Evolutionary conservation across 192 early-diverging fungal species (phyloP).

Genomic region (Linnemannia hyalina): DNA sequence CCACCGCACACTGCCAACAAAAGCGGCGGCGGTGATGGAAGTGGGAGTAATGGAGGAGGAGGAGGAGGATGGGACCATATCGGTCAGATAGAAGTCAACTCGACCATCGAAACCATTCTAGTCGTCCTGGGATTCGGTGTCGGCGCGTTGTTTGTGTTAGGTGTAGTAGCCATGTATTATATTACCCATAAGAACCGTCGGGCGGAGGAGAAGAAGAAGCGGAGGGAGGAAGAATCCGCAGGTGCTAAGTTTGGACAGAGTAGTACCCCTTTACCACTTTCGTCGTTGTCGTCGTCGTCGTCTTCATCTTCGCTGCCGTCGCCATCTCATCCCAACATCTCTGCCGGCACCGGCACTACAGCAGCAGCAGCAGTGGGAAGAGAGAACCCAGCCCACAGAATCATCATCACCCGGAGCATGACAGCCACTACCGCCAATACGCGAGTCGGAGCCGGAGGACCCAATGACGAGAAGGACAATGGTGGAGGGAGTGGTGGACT

Average conservation of each 20-base stretch:
- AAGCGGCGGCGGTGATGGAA: no score
- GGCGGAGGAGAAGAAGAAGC: conserved; percentile 30
- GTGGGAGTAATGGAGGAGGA: not conserved
- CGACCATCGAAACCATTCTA: conserved; percentile 28
- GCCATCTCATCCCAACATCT: no score
- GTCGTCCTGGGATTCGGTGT: conserved; percentile 35
- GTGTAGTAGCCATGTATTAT: conserved; percentile 24
- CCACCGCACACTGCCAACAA: not conserved
- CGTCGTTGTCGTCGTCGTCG: not conserved
- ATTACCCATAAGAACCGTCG: conserved; percentile 38
- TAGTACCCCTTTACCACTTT: not conserved
- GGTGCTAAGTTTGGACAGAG: not conserved
- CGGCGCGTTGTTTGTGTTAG: conserved; percentile 32
- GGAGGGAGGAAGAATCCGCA: not conserved
- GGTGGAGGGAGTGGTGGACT: not conserved
- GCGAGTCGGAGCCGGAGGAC: not conserved
- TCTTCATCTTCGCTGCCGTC: not conserved
- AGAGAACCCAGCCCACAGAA: not conserved
- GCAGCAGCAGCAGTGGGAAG: not conserved
- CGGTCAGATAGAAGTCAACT: conserved; percentile 22
- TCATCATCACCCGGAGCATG: conserved; percentile 4
- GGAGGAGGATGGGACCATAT: not conserved
- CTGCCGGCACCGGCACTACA: not conserved
- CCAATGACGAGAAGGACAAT: not conserved
- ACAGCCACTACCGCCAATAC: not conserved